phyloP scores from a whole-genome alignment of 164 flowering plant species.

The Vitis cinerea region DNA sequence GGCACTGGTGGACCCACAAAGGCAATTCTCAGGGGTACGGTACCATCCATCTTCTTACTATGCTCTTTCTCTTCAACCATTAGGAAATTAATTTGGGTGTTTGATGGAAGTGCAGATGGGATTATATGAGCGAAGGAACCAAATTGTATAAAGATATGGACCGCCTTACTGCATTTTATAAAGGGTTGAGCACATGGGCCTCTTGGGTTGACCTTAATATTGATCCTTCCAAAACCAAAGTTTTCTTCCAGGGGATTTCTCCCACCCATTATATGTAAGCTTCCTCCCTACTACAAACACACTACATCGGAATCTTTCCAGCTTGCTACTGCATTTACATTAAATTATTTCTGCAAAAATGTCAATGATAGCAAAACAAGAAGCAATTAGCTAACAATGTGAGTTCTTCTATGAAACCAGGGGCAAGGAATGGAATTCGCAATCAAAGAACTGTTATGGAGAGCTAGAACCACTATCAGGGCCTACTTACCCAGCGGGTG shows the following conservation, averaged over 20 bases:
- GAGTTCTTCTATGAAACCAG: slow-evolving; percentile 24
- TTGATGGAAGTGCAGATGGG: slow-evolving; percentile 58
- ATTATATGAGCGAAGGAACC: slow-evolving; percentile 53
- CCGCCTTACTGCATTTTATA: slow-evolving; percentile 61
- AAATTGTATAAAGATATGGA: slow-evolving; percentile 62
- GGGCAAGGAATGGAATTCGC: slow-evolving; percentile 62
- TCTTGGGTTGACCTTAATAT: slow-evolving; percentile 67
- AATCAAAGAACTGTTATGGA: slow-evolving; percentile 47
- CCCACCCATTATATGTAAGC: slow-evolving; percentile 81
- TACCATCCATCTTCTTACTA: background rate
- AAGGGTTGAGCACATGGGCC: slow-evolving; percentile 82
- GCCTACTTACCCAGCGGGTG: slow-evolving; percentile 66
- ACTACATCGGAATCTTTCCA: too few relatives aligned
- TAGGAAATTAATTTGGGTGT: background rate
- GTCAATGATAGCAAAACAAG: too few relatives aligned
- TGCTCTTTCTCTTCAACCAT: too few relatives aligned
- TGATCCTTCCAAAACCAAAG: slow-evolving; percentile 58
- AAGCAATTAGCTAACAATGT: too few relatives aligned
- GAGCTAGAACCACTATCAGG: slow-evolving; percentile 59
- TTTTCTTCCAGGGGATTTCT: slow-evolving; percentile 89
- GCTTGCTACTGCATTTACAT: too few relatives aligned
- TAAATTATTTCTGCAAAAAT: too few relatives aligned
- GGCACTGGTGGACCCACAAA: slow-evolving; percentile 97
- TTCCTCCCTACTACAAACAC: too few relatives aligned
- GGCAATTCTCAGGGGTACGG: slow-evolving; percentile 68